Evolutionary conservation across 306 rosid genomes (phyloP), one percentile per base, ranked within the genome.

Genomic region (Vachellia collinsii): DNA sequence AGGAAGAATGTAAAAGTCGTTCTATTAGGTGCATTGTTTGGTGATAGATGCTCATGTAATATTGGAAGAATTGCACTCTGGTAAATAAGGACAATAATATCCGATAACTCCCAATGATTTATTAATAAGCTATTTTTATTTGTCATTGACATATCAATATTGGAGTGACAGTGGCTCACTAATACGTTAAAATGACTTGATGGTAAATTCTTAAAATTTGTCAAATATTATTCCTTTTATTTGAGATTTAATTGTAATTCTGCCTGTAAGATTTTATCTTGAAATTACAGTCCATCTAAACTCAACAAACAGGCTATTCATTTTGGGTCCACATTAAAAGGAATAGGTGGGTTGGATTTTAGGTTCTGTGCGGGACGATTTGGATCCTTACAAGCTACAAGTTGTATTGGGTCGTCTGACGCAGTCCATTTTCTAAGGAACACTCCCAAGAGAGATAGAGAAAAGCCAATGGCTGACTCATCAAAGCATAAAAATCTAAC

Each of bases 201-300:
- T 29, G 34, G 2, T 2, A 29, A 29, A 2, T 29, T 29, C 34
- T 1, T 29, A 29, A 29, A 2, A 29, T 29, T 29, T 29, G 2
- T 29, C 34, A 29, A 29, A 29, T 2, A 29, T 29, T 29, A 29
- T 29, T 29, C 2, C 34, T 2, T 29, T 29, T 29, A 29, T 2
- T 29, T 29, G 2, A 29, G 34, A 29, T 2, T 0, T 29, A 29
- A 29, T 29, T 29, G 34, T 29, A 29, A 29, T 2, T 29, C 34
- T 29, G 34, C 34, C 1, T 29, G 34, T 29, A 29, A 29, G 1
- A 29, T 29, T 20, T 16, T 80, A 51, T 58, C 71, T 11, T 20
- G 63, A 68, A 4, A 34, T 41, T 14, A 72, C 11, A 12, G 83
- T 76, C 79, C 74, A 83, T 63, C 83, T 83, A 72, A 61, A 43